Conservation (phyloP, 805 yeast species). For the Hanseniaspora guilliermondii region DNA sequence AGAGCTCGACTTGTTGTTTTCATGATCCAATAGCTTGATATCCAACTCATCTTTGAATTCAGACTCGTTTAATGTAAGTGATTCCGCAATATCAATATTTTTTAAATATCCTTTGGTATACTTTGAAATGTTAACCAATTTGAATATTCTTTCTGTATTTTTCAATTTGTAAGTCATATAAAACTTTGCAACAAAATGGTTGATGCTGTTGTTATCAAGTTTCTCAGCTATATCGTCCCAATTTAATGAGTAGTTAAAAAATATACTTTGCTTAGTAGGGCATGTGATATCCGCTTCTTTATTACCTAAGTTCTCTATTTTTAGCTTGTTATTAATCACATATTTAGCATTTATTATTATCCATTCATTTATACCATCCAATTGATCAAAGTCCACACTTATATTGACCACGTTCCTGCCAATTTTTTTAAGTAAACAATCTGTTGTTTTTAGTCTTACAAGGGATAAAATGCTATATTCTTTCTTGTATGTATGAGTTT, state of each 20-base stretch:
- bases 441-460: neutral
- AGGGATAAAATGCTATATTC: neutral
- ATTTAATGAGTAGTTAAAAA: neutral
- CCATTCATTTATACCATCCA: neutral
- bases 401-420: neutral
- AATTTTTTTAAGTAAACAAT: constrained; percentile 8
- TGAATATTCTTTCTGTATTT: neutral
- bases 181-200: constrained; percentile 1
- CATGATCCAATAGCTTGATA: neutral
- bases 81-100: neutral
- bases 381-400: neutral
- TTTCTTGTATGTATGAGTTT: neutral
- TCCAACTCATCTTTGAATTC: neutral
- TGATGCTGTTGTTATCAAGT: neutral
- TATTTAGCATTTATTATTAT: neutral
- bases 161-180: neutral
- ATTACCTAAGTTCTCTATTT: neutral
- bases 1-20: neutral
- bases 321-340: neutral
- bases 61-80: neutral
- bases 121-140: neutral
- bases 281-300: neutral
- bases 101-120: constrained; percentile 2
- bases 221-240: constrained; percentile 1
- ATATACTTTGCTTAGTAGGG: neutral